phyloP scores from a whole-genome alignment of 352 stramenopile genomes.

The Aphanomyces cochlioides region DNA sequence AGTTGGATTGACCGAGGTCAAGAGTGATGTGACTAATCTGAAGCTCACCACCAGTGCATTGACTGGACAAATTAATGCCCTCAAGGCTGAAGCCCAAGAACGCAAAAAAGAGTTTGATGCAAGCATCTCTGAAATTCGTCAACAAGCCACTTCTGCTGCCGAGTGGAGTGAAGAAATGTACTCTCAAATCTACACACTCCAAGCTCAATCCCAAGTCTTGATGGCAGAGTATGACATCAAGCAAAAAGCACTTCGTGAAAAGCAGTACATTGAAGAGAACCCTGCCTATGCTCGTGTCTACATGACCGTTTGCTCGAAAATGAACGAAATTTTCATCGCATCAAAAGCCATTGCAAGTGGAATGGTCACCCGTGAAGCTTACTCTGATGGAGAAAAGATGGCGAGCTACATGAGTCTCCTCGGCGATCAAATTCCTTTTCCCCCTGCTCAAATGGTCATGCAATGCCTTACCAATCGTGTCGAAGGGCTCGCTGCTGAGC shows the following conservation, averaged over 20 bases:
- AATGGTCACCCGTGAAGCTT: conserved; percentile 30
- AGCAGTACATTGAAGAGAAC: conserved; percentile 32
- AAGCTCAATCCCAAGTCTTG: conserved; percentile 26
- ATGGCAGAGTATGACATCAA: conserved; percentile 30
- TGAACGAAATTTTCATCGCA: conserved; percentile 30
- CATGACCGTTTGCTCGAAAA: conserved; percentile 24
- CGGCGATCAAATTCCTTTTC: conserved; percentile 22
- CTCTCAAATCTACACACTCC: conserved; percentile 19
- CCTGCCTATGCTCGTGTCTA: conserved; percentile 22
- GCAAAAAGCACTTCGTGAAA: conserved; percentile 22
- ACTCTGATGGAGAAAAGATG: conserved; percentile 25
- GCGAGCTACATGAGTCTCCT: conserved; percentile 24
- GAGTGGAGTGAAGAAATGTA: conserved; percentile 25
- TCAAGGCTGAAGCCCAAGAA: conserved; percentile 20
- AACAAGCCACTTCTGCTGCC: background rate
- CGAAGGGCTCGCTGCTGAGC: conserved; percentile 18
- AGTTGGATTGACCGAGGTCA: conserved; percentile 20
- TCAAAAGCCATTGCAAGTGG: conserved; percentile 27
- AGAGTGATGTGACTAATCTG: conserved; percentile 17
- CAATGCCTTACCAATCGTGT: conserved; percentile 19
- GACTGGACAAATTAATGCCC: conserved; percentile 25
- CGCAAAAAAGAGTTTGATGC: conserved; percentile 22
- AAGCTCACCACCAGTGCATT: conserved; percentile 21
- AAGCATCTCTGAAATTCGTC: conserved; percentile 18
- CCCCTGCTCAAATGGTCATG: conserved; percentile 24